These are phyloP conservation scores for Arctostaphylos glauca DNA, from an alignment of 148 eudicot genomes.

Conservation along the genomic window DNA sequence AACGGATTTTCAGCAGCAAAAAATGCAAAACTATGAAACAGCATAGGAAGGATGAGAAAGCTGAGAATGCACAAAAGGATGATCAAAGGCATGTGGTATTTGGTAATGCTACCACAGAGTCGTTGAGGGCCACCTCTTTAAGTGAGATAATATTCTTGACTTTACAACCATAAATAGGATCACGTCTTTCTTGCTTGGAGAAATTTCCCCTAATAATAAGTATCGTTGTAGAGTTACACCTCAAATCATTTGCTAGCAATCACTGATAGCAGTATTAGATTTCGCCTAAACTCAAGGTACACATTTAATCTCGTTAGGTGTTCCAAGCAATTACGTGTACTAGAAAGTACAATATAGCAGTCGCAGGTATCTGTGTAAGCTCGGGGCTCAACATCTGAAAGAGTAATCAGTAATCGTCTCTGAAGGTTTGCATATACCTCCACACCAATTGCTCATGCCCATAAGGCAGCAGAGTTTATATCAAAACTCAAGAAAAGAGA, in stretches of 20 bases:
- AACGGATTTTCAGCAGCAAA: not conserved
- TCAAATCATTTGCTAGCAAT: not conserved
- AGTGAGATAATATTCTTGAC: not conserved
- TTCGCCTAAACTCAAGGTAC: not conserved
- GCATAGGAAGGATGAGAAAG: not conserved
- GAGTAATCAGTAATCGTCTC: not conserved
- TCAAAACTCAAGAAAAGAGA: not conserved
- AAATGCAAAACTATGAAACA: not conserved
- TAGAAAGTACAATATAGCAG: not conserved
- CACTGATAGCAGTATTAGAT: not conserved
- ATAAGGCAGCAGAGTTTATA: not conserved
- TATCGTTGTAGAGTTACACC: not conserved
- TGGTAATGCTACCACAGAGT: not conserved
- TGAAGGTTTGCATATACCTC: not conserved
- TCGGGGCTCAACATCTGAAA: not conserved
- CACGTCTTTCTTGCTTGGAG: not conserved
- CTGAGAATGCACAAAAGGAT: not conserved
- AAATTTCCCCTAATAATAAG: not conserved
- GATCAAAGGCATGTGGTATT: not conserved
- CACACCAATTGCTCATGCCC: not conserved
- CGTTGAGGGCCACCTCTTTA: not conserved
- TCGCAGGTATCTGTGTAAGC: not conserved
- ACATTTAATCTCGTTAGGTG: not conserved
- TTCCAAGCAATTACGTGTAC: not conserved
- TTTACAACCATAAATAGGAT: constrained; percentile 4